Conservation (phyloP, 2,329 filamentous ascomycete species). For the Verticillium zaregamsianum region DNA sequence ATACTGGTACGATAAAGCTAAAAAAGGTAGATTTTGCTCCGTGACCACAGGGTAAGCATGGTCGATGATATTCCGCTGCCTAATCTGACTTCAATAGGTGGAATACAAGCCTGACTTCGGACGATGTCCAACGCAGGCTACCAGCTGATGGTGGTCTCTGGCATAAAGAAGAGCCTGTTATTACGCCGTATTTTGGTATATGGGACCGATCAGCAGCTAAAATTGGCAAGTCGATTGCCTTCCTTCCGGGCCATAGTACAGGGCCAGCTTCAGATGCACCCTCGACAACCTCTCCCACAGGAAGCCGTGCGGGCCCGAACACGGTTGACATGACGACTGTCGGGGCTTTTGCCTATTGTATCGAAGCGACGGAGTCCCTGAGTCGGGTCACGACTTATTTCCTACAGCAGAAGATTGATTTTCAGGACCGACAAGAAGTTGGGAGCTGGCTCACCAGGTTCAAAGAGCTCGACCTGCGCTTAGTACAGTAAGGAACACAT, state of each 20-base stretch:
- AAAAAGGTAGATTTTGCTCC: constrained; percentile 15
- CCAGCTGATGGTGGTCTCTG: constrained; percentile 35
- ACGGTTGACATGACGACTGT: constrained; percentile 29
- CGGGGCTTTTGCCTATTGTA: constrained; percentile 41
- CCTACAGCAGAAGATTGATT: constrained; percentile 36
- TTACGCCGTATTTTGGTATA: constrained; percentile 39
- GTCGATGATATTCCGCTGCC: not conserved
- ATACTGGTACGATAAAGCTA: not conserved
- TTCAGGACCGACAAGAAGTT: constrained; percentile 32
- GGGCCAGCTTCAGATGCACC: constrained; percentile 12
- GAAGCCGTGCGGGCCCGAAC: constrained; percentile 1
- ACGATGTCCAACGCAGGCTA: constrained; percentile 23
- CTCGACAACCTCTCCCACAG: not conserved
- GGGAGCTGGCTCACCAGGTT: constrained; percentile 40
- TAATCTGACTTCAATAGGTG: constrained; percentile 15
- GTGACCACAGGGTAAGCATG: constrained; percentile 15
- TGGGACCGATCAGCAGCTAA: constrained; percentile 35
- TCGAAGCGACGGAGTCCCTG: constrained; percentile 42
- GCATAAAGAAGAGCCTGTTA: constrained; percentile 31
- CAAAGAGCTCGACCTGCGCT: constrained; percentile 41
- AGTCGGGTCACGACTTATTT: constrained; percentile 41
- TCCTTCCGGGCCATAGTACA: constrained; percentile 26
- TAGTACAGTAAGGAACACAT: constrained; percentile 32
- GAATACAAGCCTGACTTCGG: constrained; percentile 27
- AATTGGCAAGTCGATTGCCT: constrained; percentile 34